A percentile compares a stretch with the other conserved stretches of the same genome.
phyloP scores from a whole-genome alignment of 805 yeast species.

The Candida ascalaphidarum region DNA sequence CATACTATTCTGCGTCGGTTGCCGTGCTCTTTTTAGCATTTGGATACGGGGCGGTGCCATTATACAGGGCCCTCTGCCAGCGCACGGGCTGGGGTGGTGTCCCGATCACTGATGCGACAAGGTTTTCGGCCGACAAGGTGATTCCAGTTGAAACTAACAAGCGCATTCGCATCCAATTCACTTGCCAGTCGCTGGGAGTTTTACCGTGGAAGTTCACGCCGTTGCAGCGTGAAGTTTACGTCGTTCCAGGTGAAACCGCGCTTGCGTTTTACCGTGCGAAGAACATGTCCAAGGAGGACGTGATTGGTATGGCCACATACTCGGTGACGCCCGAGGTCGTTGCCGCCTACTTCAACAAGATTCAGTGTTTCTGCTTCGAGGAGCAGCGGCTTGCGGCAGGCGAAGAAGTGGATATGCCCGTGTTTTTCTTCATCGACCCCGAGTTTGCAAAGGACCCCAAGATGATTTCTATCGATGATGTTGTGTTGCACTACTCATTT shows the following conservation, averaged over 20 bases:
- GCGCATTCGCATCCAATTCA: constrained; percentile 76
- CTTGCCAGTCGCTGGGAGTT: constrained; percentile 84
- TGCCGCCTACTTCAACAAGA: constrained; percentile 92
- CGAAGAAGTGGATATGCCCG: constrained; percentile 98
- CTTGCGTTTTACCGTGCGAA: constrained; percentile 91
- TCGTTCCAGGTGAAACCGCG: constrained; percentile 97
- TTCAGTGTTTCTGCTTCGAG: constrained; percentile 97
- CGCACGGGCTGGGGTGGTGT: constrained; percentile 95
- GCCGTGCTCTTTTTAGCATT: constrained; percentile 65
- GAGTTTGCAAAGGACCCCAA: constrained; percentile 89
- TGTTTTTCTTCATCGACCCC: constrained; percentile 93
- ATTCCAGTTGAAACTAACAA: constrained; percentile 81
- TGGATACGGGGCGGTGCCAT: constrained; percentile 86
- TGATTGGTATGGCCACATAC: constrained; percentile 97
- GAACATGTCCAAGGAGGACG: constrained; percentile 77
- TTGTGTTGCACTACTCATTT: constrained; percentile 87
- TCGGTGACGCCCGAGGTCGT: constrained; percentile 95
- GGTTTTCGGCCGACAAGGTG: constrained; percentile 80
- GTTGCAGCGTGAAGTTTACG: constrained; percentile 85
- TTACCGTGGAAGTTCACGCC: constrained; percentile 95
- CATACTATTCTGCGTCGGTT: constrained; percentile 61
- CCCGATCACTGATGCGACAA: constrained; percentile 77
- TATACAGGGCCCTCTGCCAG: constrained; percentile 85
- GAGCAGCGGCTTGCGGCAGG: constrained; percentile 92
- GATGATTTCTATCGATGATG: constrained; percentile 85